Percentiles rank a stretch among this genome's conserved stretches.
Conservation (phyloP, 306 rosid genomes). For the Argentina anserina region DNA sequence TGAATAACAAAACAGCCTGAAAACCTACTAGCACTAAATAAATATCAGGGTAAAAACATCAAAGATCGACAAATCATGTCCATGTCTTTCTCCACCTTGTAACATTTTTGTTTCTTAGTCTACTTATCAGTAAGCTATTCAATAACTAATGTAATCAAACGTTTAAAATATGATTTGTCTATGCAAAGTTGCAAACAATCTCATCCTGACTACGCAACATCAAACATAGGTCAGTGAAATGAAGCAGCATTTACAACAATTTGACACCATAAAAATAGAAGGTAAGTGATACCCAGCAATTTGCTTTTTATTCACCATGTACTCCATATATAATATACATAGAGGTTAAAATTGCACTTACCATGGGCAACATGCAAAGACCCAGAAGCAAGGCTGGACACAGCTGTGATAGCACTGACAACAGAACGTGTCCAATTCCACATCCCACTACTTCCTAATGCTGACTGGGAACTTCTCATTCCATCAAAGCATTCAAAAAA, state of each 20-base stretch:
- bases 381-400: slow-evolving; percentile 96
- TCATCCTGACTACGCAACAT: neutral
- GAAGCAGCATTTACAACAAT: neutral
- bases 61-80: neutral
- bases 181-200: slow-evolving; percentile 8
- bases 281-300: neutral
- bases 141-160: neutral
- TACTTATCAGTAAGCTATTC: neutral
- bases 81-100: neutral
- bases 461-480: slow-evolving; percentile 85
- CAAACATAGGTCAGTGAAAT: neutral
- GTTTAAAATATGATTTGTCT: neutral
- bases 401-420: slow-evolving; percentile 91
- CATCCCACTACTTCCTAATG: slow-evolving; percentile 85
- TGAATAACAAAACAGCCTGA: slow-evolving; percentile 4
- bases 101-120: neutral
- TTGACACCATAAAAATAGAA: neutral
- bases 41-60: neutral
- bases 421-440: slow-evolving; percentile 97
- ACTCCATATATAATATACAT: neutral
- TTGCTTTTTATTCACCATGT: neutral
- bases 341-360: slow-evolving; percentile 32
- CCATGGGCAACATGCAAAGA: slow-evolving; percentile 72
- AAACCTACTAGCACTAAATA: neutral
- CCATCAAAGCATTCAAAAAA: slow-evolving; percentile 97